Percentiles rank a stretch among this genome's conserved stretches.
phyloP scores from a whole-genome alignment of 371 early-diverging fungal genomes.

The Cokeromyces recurvatus region DNA sequence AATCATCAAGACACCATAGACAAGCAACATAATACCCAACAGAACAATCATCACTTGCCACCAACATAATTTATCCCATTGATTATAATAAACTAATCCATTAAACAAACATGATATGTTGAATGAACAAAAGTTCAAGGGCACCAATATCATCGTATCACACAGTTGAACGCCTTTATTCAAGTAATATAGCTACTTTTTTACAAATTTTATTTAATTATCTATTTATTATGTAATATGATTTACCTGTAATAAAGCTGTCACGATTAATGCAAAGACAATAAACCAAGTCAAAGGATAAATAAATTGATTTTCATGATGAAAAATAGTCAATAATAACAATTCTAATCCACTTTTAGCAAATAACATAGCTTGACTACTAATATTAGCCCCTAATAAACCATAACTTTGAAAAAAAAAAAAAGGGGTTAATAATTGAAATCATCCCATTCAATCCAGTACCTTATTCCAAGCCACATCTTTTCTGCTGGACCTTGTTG shows the following conservation, averaged over 20 bases:
- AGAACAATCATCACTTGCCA: slow-evolving; percentile 65
- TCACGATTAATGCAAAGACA: slow-evolving; percentile 56
- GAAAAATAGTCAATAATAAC: slow-evolving; percentile 54
- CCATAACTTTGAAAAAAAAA: slow-evolving; percentile 48
- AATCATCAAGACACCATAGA: slow-evolving; percentile 63
- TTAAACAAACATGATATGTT: slow-evolving; percentile 75
- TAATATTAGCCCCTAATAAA: slow-evolving; percentile 68
- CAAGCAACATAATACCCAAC: slow-evolving; percentile 61
- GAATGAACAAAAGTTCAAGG: slow-evolving; percentile 75
- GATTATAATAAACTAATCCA: slow-evolving; percentile 78
- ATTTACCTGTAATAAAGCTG: slow-evolving; percentile 67
- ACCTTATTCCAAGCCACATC: slow-evolving; percentile 45
- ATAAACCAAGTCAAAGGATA: slow-evolving; percentile 73
- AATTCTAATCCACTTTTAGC: slow-evolving; percentile 83
- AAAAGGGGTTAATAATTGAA: too few relatives aligned
- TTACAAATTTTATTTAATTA: neutral
- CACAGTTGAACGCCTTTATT: slow-evolving; percentile 71
- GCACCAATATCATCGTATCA: slow-evolving; percentile 76
- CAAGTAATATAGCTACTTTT: slow-evolving; percentile 66
- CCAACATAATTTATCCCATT: slow-evolving; percentile 62
- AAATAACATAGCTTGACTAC: slow-evolving; percentile 76
- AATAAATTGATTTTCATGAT: slow-evolving; percentile 69
- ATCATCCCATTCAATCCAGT: neutral
- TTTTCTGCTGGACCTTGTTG: slow-evolving; percentile 27
- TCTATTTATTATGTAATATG: neutral